Conservation (phyloP, 495 filamentous ascomycete species). For the Astrothelium macrocarpum region DNA sequence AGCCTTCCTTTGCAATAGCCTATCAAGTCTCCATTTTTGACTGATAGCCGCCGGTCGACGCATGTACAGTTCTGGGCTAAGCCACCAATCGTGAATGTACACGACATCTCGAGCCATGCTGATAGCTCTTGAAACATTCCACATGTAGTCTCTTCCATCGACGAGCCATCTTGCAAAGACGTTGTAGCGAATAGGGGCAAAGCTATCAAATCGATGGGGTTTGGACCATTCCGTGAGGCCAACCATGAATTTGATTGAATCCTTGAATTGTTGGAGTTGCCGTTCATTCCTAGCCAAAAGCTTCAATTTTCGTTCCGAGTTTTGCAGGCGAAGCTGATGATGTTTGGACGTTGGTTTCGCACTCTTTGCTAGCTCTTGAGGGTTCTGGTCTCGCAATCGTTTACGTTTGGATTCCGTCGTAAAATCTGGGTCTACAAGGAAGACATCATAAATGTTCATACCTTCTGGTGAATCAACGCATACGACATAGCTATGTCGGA, state of each 20-base stretch:
- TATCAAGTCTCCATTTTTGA: slow-evolving; percentile 95
- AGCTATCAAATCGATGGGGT: slow-evolving; percentile 81
- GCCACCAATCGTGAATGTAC: slow-evolving; percentile 99
- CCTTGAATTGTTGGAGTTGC: slow-evolving; percentile 82
- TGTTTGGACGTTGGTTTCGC: slow-evolving; percentile 61
- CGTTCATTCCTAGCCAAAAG: slow-evolving; percentile 88
- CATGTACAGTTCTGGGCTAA: slow-evolving; percentile 95
- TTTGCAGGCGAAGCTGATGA: slow-evolving; percentile 72
- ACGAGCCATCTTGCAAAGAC: slow-evolving; percentile 96
- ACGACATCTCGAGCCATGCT: slow-evolving; percentile 97
- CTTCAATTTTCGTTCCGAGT: slow-evolving; percentile 81
- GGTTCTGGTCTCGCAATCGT: slow-evolving; percentile 48
- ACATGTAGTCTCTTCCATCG: slow-evolving; percentile 97
- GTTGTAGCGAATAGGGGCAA: slow-evolving; percentile 76
- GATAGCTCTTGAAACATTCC: slow-evolving; percentile 94
- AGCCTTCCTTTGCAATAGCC: slow-evolving; percentile 88
- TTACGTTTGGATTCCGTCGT: slow-evolving; percentile 59
- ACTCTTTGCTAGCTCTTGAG: slow-evolving; percentile 38
- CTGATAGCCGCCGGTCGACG: slow-evolving; percentile 90
- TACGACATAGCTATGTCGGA: slow-evolving; percentile 94
- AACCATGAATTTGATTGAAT: slow-evolving; percentile 80
- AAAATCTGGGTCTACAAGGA: slow-evolving; percentile 82
- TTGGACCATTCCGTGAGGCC: slow-evolving; percentile 69
- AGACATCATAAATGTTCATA: slow-evolving; percentile 98
- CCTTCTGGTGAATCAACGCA: slow-evolving; percentile 96